These are phyloP conservation scores for Fagus sylvatica DNA, from an alignment of 306 rosid genomes.

Conservation along the genomic window DNA sequence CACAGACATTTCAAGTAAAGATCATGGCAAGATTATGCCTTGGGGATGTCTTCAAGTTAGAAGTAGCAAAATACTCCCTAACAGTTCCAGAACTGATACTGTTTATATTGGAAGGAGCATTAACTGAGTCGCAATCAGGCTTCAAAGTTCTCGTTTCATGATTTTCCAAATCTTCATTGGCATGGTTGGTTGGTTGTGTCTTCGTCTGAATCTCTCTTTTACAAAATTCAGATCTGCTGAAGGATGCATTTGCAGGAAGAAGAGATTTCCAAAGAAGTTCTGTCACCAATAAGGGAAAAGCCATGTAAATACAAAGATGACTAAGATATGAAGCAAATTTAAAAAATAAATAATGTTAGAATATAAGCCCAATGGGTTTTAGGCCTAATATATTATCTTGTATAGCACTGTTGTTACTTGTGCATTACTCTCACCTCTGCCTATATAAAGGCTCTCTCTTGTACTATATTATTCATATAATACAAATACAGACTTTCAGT, in stretches of 20 bases:
- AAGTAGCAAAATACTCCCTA: constrained; percentile 38
- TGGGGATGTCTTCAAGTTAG: constrained; percentile 65
- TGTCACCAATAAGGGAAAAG: constrained; percentile 34
- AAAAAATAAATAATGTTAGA: no score
- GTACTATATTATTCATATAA: no score
- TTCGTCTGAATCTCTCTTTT: constrained; percentile 38
- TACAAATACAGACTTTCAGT: no score
- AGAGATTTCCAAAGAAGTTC: constrained; percentile 41
- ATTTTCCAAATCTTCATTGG: constrained; percentile 37
- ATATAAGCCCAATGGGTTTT: no score
- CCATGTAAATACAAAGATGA: not conserved
- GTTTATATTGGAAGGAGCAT: constrained; percentile 28
- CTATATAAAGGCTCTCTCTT: no score
- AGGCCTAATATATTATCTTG: no score
- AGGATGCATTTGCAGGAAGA: constrained; percentile 38
- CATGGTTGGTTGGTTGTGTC: constrained; percentile 37
- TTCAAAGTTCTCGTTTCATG: constrained; percentile 27
- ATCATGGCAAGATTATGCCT: constrained; percentile 94
- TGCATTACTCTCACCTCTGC: no score
- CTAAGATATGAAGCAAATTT: not conserved
- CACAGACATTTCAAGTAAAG: constrained; percentile 91
- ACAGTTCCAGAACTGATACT: constrained; percentile 25
- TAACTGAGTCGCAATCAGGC: constrained; percentile 17
- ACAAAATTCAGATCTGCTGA: constrained; percentile 35
- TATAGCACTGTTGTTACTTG: no score